Conservation (phyloP, 208 protist genomes). For the Trypanosoma rangeli region DNA sequence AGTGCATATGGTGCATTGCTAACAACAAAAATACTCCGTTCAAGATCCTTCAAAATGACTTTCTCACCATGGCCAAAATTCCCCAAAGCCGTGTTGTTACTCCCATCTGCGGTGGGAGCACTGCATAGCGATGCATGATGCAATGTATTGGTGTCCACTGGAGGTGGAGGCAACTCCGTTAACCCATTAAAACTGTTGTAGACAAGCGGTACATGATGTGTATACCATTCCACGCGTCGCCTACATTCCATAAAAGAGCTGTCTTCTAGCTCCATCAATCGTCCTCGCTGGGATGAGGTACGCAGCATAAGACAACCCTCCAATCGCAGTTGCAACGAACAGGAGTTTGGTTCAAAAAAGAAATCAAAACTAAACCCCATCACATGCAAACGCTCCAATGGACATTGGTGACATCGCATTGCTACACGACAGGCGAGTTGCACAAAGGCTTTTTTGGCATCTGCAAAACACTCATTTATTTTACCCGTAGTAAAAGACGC, state of each 20-base stretch:
- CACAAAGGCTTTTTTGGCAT: conserved; percentile 80
- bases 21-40: conserved; percentile 54
- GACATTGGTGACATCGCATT: conserved; percentile 35
- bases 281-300: conserved; percentile 30
- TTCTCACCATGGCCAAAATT: conserved; percentile 3
- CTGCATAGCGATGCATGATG: conserved; percentile 11
- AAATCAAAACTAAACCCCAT: conserved; percentile 57
- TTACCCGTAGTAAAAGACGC: conserved; percentile 41
- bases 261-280: conserved; percentile 50
- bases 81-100: conserved; percentile 8
- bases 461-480: conserved; percentile 77
- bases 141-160: conserved; percentile 1
- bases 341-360: conserved; percentile 78
- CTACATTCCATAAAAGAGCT: conserved; percentile 72
- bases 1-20: conserved; percentile 77
- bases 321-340: conserved; percentile 73
- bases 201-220: background rate
- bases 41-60: conserved; percentile 31
- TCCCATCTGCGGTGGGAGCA: conserved; percentile 25
- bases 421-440: conserved; percentile 65
- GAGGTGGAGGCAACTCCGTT: background rate
- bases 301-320: conserved; percentile 77
- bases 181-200: background rate
- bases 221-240: conserved; percentile 32
- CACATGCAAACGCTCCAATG: conserved; percentile 46